These are phyloP conservation scores for Cyberlindnera petersonii DNA, from an alignment of 805 yeast genomes.

Conservation along the genomic window DNA sequence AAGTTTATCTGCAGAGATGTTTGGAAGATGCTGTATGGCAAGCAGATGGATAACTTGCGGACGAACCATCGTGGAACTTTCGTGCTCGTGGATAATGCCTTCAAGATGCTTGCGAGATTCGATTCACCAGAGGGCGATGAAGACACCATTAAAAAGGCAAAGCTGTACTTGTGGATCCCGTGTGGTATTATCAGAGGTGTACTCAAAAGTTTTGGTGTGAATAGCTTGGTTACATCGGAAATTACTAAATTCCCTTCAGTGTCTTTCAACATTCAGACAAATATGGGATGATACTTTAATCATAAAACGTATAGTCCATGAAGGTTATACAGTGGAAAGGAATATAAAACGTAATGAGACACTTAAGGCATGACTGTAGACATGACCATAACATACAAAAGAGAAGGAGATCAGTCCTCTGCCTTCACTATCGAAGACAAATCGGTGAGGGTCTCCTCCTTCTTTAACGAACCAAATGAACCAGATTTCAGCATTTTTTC, in stretches of 20 bases:
- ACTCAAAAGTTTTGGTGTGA: constrained; percentile 63
- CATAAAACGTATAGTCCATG: neutral
- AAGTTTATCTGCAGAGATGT: constrained; percentile 90
- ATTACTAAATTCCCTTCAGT: constrained; percentile 59
- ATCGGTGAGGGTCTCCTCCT: constrained; percentile 54
- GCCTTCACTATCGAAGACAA: constrained; percentile 40
- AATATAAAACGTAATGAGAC: too few species aligned
- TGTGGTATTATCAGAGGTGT: constrained; percentile 75
- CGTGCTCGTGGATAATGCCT: constrained; percentile 68
- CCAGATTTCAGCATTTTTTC: constrained; percentile 47
- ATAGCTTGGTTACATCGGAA: constrained; percentile 63
- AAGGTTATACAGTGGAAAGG: neutral
- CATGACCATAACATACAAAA: too few species aligned
- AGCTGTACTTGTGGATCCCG: constrained; percentile 62
- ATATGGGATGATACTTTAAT: constrained; percentile 5
- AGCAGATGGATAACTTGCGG: constrained; percentile 86
- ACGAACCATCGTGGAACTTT: constrained; percentile 89
- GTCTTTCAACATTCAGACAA: constrained; percentile 68
- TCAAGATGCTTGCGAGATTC: constrained; percentile 51
- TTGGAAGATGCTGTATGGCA: constrained; percentile 76
- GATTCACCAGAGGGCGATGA: constrained; percentile 39
- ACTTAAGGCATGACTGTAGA: too few species aligned
- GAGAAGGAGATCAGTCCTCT: constrained; percentile 9
- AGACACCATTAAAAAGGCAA: constrained; percentile 43
- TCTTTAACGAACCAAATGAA: constrained; percentile 32